Conservation (phyloP, 108 stramenopile species). For the Nitzschia sp. region DNA sequence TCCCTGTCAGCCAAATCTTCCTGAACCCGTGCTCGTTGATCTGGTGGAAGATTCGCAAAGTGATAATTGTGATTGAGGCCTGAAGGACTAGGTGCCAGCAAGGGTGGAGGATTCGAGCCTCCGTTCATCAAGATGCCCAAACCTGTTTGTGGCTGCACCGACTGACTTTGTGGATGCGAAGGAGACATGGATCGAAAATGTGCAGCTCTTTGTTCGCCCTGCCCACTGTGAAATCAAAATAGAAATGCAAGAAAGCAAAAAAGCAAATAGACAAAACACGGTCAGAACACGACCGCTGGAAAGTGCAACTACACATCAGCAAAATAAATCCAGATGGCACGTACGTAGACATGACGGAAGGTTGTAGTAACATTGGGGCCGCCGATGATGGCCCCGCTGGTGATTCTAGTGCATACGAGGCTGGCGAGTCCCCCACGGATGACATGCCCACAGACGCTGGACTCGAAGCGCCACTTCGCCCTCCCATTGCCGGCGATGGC, state of each 20-base stretch:
- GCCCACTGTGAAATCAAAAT: not conserved
- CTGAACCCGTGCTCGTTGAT: constrained; percentile 47
- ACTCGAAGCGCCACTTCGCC: constrained; percentile 16
- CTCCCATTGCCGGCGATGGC: constrained; percentile 51
- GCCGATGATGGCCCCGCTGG: not conserved
- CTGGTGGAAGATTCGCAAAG: constrained; percentile 30
- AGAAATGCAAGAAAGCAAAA: too few relatives aligned
- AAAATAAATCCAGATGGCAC: not conserved
- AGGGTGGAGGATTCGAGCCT: not conserved
- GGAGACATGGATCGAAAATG: constrained; percentile 45
- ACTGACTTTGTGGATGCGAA: constrained; percentile 15
- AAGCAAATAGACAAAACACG: too few relatives aligned
- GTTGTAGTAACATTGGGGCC: constrained; percentile 13
- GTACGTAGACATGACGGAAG: constrained; percentile 18
- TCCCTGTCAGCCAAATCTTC: constrained; percentile 78
- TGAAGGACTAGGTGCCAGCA: not conserved
- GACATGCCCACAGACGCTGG: constrained; percentile 16
- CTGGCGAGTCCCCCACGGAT: constrained; percentile 30
- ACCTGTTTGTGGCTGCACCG: constrained; percentile 59
- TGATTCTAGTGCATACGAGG: constrained; percentile 32
- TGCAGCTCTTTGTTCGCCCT: constrained; percentile 33
- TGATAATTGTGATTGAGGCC: constrained; percentile 23
- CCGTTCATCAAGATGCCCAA: constrained; percentile 71
- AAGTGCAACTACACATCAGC: not conserved
- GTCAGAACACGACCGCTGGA: not conserved